phyloP scores from a whole-genome alignment of 1,139 yeast genomes.

The Debaryomyces robertsiae region DNA sequence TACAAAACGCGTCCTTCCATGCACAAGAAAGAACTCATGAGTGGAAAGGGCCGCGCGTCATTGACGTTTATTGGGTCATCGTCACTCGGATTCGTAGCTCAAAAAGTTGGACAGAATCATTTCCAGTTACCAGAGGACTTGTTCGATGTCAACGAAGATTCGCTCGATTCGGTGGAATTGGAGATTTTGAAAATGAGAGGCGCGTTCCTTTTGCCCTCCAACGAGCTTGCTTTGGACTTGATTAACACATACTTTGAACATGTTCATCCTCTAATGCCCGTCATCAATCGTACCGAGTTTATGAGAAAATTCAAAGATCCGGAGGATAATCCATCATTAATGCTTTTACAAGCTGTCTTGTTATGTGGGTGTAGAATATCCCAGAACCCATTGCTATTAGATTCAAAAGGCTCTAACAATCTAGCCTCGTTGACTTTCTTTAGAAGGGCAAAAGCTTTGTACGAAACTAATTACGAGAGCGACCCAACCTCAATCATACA shows the following conservation, averaged over 20 bases:
- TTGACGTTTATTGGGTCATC: constrained; percentile 48
- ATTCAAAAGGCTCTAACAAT: constrained; percentile 56
- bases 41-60: constrained; percentile 33
- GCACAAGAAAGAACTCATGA: constrained; percentile 37
- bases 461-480: constrained; percentile 71
- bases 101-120: constrained; percentile 48
- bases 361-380: constrained; percentile 71
- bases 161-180: constrained; percentile 65
- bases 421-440: constrained; percentile 67
- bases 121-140: constrained; percentile 45
- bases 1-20: constrained; percentile 45
- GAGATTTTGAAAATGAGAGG: constrained; percentile 70
- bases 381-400: constrained; percentile 57
- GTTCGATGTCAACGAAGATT: constrained; percentile 38
- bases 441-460: constrained; percentile 76
- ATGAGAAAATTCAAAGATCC: constrained; percentile 60
- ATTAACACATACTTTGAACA: constrained; percentile 65
- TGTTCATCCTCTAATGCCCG: constrained; percentile 72
- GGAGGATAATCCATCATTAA: constrained; percentile 64
- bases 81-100: constrained; percentile 45
- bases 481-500: constrained; percentile 70
- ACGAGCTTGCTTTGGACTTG: constrained; percentile 61
- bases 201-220: constrained; percentile 69
- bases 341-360: constrained; percentile 69
- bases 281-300: constrained; percentile 66